A percentile compares a stretch with the other conserved stretches of the same genome.
Evolutionary conservation across 345 rosid genomes (phyloP).

Genomic region (Camelina neglecta): DNA sequence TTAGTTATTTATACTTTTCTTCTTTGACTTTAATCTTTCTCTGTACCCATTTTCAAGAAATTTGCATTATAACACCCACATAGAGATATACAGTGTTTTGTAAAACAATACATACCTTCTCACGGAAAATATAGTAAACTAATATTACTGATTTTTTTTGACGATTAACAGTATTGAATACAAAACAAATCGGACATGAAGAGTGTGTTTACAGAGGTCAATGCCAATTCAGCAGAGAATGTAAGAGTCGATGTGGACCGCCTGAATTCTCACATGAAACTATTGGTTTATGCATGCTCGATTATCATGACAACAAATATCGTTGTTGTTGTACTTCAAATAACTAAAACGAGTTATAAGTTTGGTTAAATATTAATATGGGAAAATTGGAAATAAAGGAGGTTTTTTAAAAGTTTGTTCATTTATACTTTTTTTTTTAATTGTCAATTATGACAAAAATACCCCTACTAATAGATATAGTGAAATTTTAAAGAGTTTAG

Average conservation of each 20-base stretch:
- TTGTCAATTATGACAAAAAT: no score
- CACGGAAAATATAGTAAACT: neutral
- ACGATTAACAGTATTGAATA: neutral
- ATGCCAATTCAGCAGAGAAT: neutral
- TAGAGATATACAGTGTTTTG: neutral
- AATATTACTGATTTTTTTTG: neutral
- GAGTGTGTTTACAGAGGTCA: slow-evolving; percentile 12
- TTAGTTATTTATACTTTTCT: neutral
- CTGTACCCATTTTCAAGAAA: neutral
- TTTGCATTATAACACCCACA: neutral
- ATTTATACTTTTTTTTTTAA: no score
- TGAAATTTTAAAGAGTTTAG: no score
- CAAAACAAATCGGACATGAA: neutral
- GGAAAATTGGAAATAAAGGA: no score
- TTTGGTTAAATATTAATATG: no score
- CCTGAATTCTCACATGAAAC: neutral
- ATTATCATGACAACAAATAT: neutral
- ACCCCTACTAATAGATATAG: no score
- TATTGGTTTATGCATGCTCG: slow-evolving; percentile 4
- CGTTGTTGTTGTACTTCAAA: slow-evolving; percentile 1
- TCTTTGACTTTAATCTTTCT: neutral
- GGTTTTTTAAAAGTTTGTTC: no score
- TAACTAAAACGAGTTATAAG: neutral
- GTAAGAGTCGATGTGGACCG: slow-evolving; percentile 31
- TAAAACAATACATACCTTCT: neutral